Conservation (phyloP, 306 rosid species). For the Cyclanthera cordifolia region DNA sequence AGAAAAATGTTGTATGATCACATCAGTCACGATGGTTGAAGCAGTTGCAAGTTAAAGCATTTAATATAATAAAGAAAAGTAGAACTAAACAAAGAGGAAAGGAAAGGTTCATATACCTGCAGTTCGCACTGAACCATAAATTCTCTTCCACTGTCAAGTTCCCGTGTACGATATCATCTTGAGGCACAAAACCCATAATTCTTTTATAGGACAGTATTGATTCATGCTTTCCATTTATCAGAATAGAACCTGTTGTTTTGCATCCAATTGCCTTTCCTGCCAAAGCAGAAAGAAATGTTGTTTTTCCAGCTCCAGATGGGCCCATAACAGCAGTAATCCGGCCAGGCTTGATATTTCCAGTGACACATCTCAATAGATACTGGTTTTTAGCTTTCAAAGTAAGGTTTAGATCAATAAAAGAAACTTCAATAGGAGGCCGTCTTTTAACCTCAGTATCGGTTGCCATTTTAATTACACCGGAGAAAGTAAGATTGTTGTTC, state of each 20-base stretch:
- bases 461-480: slow-evolving; percentile 72
- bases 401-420: slow-evolving; percentile 71
- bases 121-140: slow-evolving; percentile 94
- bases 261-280: slow-evolving; percentile 90
- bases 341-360: slow-evolving; percentile 84
- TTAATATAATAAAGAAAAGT: slow-evolving; percentile 13
- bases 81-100: slow-evolving; percentile 19
- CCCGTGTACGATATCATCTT: slow-evolving; percentile 95
- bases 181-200: slow-evolving; percentile 96
- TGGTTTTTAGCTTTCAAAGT: slow-evolving; percentile 71
- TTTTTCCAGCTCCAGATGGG: slow-evolving; percentile 98
- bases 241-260: slow-evolving; percentile 55
- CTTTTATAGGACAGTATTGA: slow-evolving; percentile 75
- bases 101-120: slow-evolving; percentile 50
- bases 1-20: background rate
- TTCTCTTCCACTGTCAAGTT: slow-evolving; percentile 95
- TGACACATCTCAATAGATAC: slow-evolving; percentile 67
- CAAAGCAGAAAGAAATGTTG: slow-evolving; percentile 80
- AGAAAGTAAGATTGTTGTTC: slow-evolving; percentile 63
- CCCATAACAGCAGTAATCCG: slow-evolving; percentile 95
- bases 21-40: background rate
- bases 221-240: slow-evolving; percentile 65
- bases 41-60: slow-evolving; percentile 6
- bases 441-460: slow-evolving; percentile 40
- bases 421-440: slow-evolving; percentile 77